Conservation (phyloP, 208 protist genomes). For the Tritrichomonas foetus region DNA sequence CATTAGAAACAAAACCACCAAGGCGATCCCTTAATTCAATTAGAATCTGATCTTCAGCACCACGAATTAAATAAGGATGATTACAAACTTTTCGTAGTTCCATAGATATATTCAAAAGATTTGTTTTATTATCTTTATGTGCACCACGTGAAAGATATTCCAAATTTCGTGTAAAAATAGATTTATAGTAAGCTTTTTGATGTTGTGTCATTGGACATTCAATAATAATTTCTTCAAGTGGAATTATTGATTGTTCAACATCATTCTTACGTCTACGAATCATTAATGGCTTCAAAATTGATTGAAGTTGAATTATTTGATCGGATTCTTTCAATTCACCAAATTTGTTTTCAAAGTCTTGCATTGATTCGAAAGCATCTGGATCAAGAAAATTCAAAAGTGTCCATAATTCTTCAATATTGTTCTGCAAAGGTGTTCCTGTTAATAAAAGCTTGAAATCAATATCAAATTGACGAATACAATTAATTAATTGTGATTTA, state of each 20-base stretch:
- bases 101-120: conserved; percentile 39
- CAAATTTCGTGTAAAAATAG: neutral
- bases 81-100: conserved; percentile 81
- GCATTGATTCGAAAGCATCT: neutral
- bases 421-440: conserved; percentile 41
- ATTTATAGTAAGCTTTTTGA: conserved; percentile 23
- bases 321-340: neutral
- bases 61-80: conserved; percentile 71
- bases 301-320: neutral
- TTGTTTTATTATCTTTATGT: neutral
- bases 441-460: conserved; percentile 26
- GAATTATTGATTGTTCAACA: conserved; percentile 46
- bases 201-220: neutral
- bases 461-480: neutral
- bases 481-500: conserved; percentile 53
- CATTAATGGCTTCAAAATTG: conserved; percentile 50
- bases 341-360: neutral
- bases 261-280: conserved; percentile 49
- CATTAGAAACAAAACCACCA: neutral
- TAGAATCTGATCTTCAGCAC: conserved; percentile 36
- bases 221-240: conserved; percentile 43
- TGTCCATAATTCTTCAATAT: conserved; percentile 29
- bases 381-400: neutral
- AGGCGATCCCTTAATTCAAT: neutral
- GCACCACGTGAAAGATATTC: conserved; percentile 11